These are phyloP conservation scores for Novakomyces olei DNA, from an alignment of 805 yeast genomes.

Conservation along the genomic window DNA sequence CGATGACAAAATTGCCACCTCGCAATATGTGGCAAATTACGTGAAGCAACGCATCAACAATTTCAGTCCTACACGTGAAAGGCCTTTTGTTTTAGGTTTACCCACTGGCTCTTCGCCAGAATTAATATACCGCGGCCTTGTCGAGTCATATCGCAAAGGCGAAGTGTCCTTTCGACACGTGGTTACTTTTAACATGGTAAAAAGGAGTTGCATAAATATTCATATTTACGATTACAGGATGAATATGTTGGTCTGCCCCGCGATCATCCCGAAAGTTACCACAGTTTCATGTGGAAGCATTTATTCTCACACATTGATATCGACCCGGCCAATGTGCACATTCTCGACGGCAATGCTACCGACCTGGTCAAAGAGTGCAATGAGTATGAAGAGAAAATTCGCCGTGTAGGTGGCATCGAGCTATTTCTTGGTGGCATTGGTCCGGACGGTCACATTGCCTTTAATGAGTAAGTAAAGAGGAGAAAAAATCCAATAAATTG, in stretches of 20 bases:
- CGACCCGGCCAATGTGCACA: constrained; percentile 29
- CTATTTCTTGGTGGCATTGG: constrained; percentile 39
- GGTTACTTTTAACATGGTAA: constrained; percentile 39
- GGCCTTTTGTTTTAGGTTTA: constrained; percentile 30
- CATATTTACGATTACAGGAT: too few relatives aligned
- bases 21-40: constrained; percentile 22
- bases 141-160: constrained; percentile 24
- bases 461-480: too few relatives aligned
- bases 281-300: constrained; percentile 34
- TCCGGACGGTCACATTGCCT: constrained; percentile 39
- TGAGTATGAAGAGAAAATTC: constrained; percentile 27
- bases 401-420: constrained; percentile 27
- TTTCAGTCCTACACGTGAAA: constrained; percentile 23
- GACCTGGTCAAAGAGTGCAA: constrained; percentile 27
- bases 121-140: constrained; percentile 27
- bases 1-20: not conserved
- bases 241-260: constrained; percentile 32
- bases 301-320: constrained; percentile 35
- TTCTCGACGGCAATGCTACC: constrained; percentile 28
- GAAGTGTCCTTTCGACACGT: constrained; percentile 28
- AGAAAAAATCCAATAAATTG: too few relatives aligned
- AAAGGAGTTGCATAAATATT: too few relatives aligned
- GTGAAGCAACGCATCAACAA: constrained; percentile 23
- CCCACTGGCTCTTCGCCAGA: constrained; percentile 45
- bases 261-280: constrained; percentile 28